Conservation (phyloP, 2,329 filamentous ascomycete species). For the Hymenoscyphus albidus region DNA sequence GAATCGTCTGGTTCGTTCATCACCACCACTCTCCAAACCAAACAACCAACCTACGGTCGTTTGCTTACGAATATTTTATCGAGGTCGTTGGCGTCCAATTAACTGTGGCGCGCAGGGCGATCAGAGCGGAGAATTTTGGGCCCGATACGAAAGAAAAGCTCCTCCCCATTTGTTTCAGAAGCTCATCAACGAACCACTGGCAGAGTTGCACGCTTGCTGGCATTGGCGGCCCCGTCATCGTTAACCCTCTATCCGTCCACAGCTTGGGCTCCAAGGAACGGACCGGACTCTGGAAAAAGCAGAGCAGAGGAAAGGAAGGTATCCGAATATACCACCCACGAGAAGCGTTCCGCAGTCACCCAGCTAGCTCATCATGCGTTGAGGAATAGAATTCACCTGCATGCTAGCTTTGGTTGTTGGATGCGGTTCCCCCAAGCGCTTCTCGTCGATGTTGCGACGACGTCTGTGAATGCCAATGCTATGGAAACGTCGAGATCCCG, state of each 20-base stretch:
- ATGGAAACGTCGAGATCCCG: slow-evolving; percentile 28
- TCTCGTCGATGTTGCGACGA: slow-evolving; percentile 25
- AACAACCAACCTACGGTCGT: background rate
- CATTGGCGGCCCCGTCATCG: slow-evolving; percentile 4
- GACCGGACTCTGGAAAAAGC: background rate
- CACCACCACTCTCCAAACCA: background rate
- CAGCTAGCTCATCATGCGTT: slow-evolving; percentile 24
- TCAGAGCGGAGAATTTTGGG: slow-evolving; percentile 3
- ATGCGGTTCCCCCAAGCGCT: slow-evolving; percentile 20
- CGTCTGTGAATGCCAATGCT: slow-evolving; percentile 24
- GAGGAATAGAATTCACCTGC: slow-evolving; percentile 16
- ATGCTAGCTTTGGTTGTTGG: slow-evolving; percentile 15
- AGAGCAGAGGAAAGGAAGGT: background rate
- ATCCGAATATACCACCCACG: slow-evolving; percentile 4
- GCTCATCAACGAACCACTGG: slow-evolving; percentile 1
- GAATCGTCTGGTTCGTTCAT: background rate
- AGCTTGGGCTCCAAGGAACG: background rate
- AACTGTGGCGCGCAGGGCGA: background rate
- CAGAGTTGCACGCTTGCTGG: slow-evolving; percentile 4
- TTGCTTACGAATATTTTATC: background rate
- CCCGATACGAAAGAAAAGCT: slow-evolving; percentile 1
- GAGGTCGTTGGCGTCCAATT: background rate
- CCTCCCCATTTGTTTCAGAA: slow-evolving; percentile 1
- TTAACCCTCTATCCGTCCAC: slow-evolving; percentile 8
- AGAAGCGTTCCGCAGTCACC: slow-evolving; percentile 18